These are phyloP conservation scores for Citrus inodora DNA, from an alignment of 345 rosid genomes.

Conservation along the genomic window DNA sequence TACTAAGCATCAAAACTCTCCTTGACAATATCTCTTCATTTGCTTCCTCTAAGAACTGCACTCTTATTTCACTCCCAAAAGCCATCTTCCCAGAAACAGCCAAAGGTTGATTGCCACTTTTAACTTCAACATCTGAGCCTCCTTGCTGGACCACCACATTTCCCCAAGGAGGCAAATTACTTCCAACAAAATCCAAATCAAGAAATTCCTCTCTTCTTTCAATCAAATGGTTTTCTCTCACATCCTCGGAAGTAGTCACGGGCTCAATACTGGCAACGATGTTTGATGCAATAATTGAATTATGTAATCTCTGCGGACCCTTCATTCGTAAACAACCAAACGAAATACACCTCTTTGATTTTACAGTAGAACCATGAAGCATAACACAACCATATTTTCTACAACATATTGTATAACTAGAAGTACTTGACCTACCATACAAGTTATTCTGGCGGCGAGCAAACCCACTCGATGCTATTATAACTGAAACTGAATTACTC, in stretches of 20 bases:
- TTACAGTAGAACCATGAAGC: conserved; percentile 21
- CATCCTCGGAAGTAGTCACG: conserved; percentile 17
- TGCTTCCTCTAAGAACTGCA: conserved; percentile 63
- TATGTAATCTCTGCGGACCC: background rate
- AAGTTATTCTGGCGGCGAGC: conserved; percentile 12
- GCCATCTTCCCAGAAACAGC: background rate
- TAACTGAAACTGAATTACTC: conserved; percentile 27
- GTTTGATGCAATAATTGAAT: background rate
- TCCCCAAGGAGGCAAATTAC: conserved; percentile 34
- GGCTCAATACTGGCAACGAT: conserved; percentile 16
- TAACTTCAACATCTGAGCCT: conserved; percentile 13
- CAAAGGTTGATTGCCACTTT: conserved; percentile 14
- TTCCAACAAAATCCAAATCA: conserved; percentile 9
- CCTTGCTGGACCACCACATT: conserved; percentile 6
- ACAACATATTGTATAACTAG: background rate
- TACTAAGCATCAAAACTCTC: conserved; percentile 65
- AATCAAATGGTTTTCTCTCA: conserved; percentile 7
- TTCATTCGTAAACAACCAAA: conserved; percentile 4
- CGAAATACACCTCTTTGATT: conserved; percentile 21
- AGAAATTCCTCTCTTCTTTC: conserved; percentile 17
- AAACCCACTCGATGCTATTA: conserved; percentile 21
- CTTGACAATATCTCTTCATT: conserved; percentile 56
- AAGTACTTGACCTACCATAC: conserved; percentile 2
- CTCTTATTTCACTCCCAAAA: conserved; percentile 18
- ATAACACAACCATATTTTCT: conserved; percentile 7